phyloP scores from a whole-genome alignment of 192 early-diverging fungal genomes.

The Gaertneriomyces sp. region DNA sequence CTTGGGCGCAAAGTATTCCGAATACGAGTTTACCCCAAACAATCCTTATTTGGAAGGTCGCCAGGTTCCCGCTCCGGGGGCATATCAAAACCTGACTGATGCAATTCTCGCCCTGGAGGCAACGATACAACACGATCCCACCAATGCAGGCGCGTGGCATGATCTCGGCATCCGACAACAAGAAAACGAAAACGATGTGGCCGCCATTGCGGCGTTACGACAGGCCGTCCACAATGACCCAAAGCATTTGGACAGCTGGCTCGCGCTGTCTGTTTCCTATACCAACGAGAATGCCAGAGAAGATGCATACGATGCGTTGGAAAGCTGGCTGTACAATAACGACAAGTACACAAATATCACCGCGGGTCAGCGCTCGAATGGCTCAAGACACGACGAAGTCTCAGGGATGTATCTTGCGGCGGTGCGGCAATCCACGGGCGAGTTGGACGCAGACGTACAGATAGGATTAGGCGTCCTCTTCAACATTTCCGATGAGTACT shows the following conservation, averaged over 20 bases:
- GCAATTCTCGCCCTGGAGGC: conserved; percentile 90
- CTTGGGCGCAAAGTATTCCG: conserved; percentile 7
- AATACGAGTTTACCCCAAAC: conserved; percentile 70
- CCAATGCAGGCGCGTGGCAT: conserved; percentile 80
- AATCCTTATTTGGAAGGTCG: conserved; percentile 66
- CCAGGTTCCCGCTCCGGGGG: conserved; percentile 15
- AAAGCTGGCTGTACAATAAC: conserved; percentile 80
- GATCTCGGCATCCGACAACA: conserved; percentile 86
- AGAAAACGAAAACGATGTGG: conserved; percentile 92
- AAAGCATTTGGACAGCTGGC: conserved; percentile 69
- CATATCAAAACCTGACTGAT: conserved; percentile 68
- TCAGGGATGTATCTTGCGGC: conserved; percentile 76
- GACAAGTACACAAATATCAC: conserved; percentile 61
- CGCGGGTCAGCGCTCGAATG: conserved; percentile 34
- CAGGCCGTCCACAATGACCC: conserved; percentile 77
- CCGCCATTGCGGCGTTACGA: conserved; percentile 84
- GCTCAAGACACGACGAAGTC: conserved; percentile 64
- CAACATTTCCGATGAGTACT: conserved; percentile 87
- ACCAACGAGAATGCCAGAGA: conserved; percentile 84
- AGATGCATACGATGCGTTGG: conserved; percentile 86
- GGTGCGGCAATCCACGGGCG: conserved; percentile 58
- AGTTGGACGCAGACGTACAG: conserved; percentile 89
- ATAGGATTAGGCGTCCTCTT: conserved; percentile 92
- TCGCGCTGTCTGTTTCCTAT: conserved; percentile 87
- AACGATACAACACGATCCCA: conserved; percentile 70